Evolutionary conservation across 2,329 filamentous ascomycete genomes (phyloP).

Genomic region (Sodiomyces alkalinus): DNA sequence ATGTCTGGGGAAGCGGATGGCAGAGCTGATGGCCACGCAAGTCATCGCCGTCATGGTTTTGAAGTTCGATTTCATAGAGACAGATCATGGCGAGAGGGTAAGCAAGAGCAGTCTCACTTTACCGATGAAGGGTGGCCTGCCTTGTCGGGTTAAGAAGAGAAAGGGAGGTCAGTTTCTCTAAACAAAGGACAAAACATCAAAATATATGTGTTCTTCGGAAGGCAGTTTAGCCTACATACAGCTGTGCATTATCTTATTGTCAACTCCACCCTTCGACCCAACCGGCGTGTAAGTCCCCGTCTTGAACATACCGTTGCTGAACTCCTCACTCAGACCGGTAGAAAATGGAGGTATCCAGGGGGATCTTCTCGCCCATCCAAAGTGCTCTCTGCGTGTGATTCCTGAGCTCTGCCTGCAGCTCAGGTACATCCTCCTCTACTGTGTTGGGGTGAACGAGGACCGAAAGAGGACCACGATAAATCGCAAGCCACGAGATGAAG

Average conservation of each 20-base stretch:
- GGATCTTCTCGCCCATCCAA: conserved; percentile 56
- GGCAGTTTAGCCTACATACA: too few relatives aligned
- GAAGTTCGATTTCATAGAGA: conserved; percentile 33
- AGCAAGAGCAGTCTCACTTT: conserved; percentile 47
- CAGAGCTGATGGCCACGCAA: conserved; percentile 42
- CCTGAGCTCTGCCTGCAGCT: conserved; percentile 19
- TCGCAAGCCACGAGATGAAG: conserved; percentile 71
- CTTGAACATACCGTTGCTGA: too few relatives aligned
- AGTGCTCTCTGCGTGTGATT: conserved; percentile 56
- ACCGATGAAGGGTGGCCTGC: conserved; percentile 47
- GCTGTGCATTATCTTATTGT: too few relatives aligned
- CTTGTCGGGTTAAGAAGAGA: conserved; percentile 20
- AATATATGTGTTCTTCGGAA: background rate
- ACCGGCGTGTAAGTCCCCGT: too few relatives aligned
- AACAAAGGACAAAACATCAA: background rate
- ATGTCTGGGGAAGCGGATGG: conserved; percentile 50
- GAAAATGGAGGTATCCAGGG: conserved; percentile 30
- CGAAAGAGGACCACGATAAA: conserved; percentile 68
- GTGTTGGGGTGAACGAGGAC: conserved; percentile 76
- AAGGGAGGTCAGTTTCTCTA: background rate
- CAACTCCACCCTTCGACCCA: too few relatives aligned
- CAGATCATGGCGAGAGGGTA: conserved; percentile 29
- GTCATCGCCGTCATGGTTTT: conserved; percentile 33
- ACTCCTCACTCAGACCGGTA: too few relatives aligned
- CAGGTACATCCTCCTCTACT: conserved; percentile 21